Evolutionary conservation across 768 basidiomycete species (phyloP).

Genomic region (Phaeotremella fagi): DNA sequence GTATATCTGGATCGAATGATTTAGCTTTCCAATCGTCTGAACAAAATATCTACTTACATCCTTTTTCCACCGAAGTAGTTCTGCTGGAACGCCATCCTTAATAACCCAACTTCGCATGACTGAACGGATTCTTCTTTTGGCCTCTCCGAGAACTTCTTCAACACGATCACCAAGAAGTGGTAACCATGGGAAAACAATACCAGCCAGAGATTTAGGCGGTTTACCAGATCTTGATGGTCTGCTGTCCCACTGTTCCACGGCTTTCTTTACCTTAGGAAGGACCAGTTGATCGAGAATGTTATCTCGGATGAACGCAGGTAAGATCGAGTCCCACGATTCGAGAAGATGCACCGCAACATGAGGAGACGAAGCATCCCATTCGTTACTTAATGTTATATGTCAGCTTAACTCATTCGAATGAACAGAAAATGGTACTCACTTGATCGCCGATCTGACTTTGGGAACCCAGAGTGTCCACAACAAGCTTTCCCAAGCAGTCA

Average conservation of each 20-base stretch:
- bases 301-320: constrained; percentile 86
- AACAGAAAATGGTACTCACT: constrained; percentile 53
- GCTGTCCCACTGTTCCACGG: constrained; percentile 72
- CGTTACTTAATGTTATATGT: constrained; percentile 56
- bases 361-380: constrained; percentile 74
- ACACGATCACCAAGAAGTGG: constrained; percentile 76
- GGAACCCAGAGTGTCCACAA: constrained; percentile 96
- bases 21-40: not conserved
- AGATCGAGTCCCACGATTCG: constrained; percentile 78
- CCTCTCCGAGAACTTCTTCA: constrained; percentile 80
- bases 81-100: constrained; percentile 68
- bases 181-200: constrained; percentile 92
- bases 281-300: constrained; percentile 95
- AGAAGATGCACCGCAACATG: constrained; percentile 73
- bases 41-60: constrained; percentile 55
- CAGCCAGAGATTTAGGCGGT: constrained; percentile 58
- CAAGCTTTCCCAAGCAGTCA: constrained; percentile 93
- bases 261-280: constrained; percentile 81
- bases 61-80: constrained; percentile 68
- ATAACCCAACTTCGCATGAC: constrained; percentile 70
- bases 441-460: constrained; percentile 83
- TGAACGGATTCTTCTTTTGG: constrained; percentile 76
- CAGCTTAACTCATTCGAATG: not conserved
- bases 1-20: constrained; percentile 58
- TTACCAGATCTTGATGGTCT: constrained; percentile 41